Percentiles rank a stretch among this genome's conserved stretches.
Conservation (phyloP, 2,329 filamentous ascomycete genomes). For the Cladobotryum protrusum region DNA sequence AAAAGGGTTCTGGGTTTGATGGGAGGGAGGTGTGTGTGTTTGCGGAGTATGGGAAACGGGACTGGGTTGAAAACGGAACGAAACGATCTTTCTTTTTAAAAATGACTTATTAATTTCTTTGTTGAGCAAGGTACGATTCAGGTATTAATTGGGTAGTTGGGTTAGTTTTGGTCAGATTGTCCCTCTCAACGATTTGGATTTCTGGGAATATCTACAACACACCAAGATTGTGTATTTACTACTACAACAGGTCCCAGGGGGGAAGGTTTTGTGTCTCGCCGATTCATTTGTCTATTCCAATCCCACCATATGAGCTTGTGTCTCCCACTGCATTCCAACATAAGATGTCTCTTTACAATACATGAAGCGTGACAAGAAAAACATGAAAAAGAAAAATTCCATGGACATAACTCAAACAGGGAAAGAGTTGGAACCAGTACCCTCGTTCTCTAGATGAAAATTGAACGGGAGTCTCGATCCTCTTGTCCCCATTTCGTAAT, state of each 20-base stretch:
- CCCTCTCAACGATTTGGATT: no score
- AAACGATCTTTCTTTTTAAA: no score
- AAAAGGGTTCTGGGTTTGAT: background rate
- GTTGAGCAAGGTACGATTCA: background rate
- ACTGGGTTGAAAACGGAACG: no score
- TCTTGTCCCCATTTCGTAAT: background rate
- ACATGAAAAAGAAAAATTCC: conserved; percentile 4
- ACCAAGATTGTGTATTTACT: background rate
- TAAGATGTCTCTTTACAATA: background rate
- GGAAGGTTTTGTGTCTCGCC: conserved; percentile 1
- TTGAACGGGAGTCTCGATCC: background rate
- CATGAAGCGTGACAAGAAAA: conserved; percentile 5
- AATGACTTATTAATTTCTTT: no score
- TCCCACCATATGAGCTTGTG: background rate
- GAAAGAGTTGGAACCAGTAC: no score
- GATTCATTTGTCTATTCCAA: conserved; percentile 10
- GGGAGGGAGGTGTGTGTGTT: no score
- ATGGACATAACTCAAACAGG: background rate
- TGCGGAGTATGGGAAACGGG: no score
- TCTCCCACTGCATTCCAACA: background rate
- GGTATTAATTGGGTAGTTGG: background rate
- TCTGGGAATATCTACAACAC: background rate
- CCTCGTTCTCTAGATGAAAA: no score
- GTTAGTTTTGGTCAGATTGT: background rate
- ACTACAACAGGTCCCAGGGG: background rate